Evolutionary conservation across 2,329 filamentous ascomycete genomes (phyloP).

Genomic region (Trichoderma sp.): DNA sequence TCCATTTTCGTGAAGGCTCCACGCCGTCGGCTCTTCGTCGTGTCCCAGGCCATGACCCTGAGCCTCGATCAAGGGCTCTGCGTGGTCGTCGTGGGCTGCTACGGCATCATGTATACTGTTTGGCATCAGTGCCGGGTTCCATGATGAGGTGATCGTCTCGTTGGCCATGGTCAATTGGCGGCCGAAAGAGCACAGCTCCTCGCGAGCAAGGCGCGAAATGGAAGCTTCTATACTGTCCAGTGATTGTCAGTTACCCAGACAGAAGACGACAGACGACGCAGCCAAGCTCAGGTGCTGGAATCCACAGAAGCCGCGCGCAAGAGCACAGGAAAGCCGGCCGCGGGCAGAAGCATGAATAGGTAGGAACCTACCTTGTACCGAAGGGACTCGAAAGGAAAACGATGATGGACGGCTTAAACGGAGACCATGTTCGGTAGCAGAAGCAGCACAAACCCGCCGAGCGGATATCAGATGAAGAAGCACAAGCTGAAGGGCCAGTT

Average conservation of each 20-base stretch:
- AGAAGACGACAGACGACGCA: slow-evolving; percentile 13
- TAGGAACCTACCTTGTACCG: slow-evolving; percentile 31
- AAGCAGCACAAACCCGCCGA: slow-evolving; percentile 29
- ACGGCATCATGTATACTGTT: slow-evolving; percentile 34
- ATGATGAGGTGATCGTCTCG: slow-evolving; percentile 43
- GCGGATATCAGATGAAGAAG: slow-evolving; percentile 25
- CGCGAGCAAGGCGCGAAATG: slow-evolving; percentile 20
- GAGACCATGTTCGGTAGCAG: slow-evolving; percentile 32
- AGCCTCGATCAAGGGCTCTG: slow-evolving; percentile 21
- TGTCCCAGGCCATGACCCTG: neutral
- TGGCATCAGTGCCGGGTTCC: slow-evolving; percentile 49
- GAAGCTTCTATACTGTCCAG: slow-evolving; percentile 9
- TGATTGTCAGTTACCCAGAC: slow-evolving; percentile 7
- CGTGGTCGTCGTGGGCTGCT: slow-evolving; percentile 30
- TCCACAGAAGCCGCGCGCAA: neutral
- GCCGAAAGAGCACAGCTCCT: slow-evolving; percentile 10
- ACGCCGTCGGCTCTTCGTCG: neutral
- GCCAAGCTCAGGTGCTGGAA: neutral
- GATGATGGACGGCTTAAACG: slow-evolving; percentile 26
- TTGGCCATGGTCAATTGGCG: slow-evolving; percentile 42
- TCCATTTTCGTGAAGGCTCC: slow-evolving; percentile 19
- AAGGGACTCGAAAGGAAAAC: slow-evolving; percentile 26
- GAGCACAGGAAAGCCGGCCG: neutral
- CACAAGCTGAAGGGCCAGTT: slow-evolving; percentile 24
- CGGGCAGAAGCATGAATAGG: neutral